phyloP scores from a whole-genome alignment of 2,329 filamentous ascomycete species.

The Trichocomaceae sp. region DNA sequence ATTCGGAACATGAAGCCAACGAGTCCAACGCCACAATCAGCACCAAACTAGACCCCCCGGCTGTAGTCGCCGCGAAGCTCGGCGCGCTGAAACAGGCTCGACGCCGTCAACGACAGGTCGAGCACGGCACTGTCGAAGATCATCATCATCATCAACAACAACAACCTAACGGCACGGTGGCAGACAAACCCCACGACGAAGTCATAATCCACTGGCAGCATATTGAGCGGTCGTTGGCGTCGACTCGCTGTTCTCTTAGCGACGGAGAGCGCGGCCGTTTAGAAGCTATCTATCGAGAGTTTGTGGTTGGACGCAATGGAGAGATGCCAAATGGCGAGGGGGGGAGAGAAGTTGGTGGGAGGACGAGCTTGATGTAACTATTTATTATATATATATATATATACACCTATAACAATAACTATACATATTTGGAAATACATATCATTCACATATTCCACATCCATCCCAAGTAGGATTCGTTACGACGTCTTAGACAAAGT shows the following conservation, averaged over 20 bases:
- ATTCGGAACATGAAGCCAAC: conserved; percentile 55
- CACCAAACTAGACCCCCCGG: conserved; percentile 63
- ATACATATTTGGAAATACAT: neutral
- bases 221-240: conserved; percentile 67
- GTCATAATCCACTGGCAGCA: conserved; percentile 82
- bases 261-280: conserved; percentile 67
- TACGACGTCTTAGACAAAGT: conserved; percentile 18
- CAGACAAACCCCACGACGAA: conserved; percentile 44
- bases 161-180: conserved; percentile 1
- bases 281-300: conserved; percentile 80
- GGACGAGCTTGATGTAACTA: conserved; percentile 81
- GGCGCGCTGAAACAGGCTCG: conserved; percentile 68
- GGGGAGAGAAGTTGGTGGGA: conserved; percentile 82
- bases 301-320: conserved; percentile 84
- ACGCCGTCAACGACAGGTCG: conserved; percentile 53
- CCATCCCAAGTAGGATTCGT: neutral
- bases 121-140: conserved; percentile 31
- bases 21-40: conserved; percentile 28
- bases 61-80: conserved; percentile 73
- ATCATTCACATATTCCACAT: neutral
- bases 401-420: neutral
- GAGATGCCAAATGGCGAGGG: conserved; percentile 94
- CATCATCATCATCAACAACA: conserved; percentile 21
- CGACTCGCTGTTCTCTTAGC: conserved; percentile 76
- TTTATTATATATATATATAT: neutral